Base-by-base conservation (phyloP, 179 eudicot genomes). In the Beta lomatogona region DNA sequence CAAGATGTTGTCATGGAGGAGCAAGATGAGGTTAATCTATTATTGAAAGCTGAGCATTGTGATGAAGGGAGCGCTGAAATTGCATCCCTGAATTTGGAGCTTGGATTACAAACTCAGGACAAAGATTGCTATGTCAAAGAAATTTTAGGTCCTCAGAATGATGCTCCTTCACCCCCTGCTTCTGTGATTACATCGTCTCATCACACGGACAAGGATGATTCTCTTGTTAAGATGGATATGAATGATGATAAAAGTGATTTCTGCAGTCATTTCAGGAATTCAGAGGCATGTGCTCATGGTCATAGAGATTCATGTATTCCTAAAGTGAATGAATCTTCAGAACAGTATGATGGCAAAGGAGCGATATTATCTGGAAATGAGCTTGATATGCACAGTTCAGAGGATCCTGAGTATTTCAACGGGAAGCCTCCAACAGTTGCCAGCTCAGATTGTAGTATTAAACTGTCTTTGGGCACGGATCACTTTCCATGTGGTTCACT, bases 131-230 rank as follows among this genome's bases (percentile, higher is more conserved):
- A 28, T 77, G 59, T 82, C 25, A 89, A 86, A 72, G 89, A 86
- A 66, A 50, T 28, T 55, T 58, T 71, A 4, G 77, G 82, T 63
- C 76, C 85, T 74, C 85, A 74, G 57, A 72, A 73, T 81, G 88
- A 85, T 72, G 63, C 83, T 64, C 84, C 83, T 81, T 85, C 88
- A 1, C 86, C 83, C 71, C 88, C 82, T 28, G 83, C 88, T 55
- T 92, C 96, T 73, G 89, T 63, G n/a, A 75, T 88, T 73, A 88
- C 91, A 5, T 73, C 86, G 79, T 90, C 90, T 63, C 85, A 87
- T 81, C 82, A 84, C 85, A 83, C 89, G 10, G 93, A 78, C 83
- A 92, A 88, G 89, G 54, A 79, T 75, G 86, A 54, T 59, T 77
- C 84, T 65, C 73, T 83, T 36, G 84, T 77, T 73, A 86, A 87